Evolutionary conservation across 345 rosid species (phyloP).

Genomic region (Salix udensis): DNA sequence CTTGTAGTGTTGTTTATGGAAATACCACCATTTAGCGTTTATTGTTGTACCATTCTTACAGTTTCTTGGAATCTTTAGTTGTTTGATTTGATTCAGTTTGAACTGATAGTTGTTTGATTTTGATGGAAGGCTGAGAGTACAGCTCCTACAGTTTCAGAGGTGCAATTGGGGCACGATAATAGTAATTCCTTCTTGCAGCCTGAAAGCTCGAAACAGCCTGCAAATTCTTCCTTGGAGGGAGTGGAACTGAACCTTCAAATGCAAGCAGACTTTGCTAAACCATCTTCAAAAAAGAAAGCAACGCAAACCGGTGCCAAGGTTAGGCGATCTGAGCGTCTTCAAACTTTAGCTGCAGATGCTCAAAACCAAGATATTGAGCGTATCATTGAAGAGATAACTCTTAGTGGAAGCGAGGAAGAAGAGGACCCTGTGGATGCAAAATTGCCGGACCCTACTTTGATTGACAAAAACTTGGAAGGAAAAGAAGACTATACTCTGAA

Average conservation of each 20-base stretch:
- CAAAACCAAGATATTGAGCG: constrained; percentile 21
- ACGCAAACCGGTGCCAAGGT: background rate
- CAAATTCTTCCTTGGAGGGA: constrained; percentile 12
- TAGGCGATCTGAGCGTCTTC: constrained; percentile 45
- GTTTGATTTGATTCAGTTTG: constrained; percentile 4
- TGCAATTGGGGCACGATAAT: constrained; percentile 15
- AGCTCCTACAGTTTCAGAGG: constrained; percentile 2
- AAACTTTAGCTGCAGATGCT: constrained; percentile 10
- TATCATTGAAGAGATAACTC: constrained; percentile 28
- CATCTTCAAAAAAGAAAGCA: background rate
- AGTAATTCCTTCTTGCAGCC: constrained; percentile 8
- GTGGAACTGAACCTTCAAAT: constrained; percentile 5
- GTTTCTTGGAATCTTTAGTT: background rate
- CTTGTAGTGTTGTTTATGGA: background rate
- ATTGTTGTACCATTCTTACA: background rate
- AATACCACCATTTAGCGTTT: background rate
- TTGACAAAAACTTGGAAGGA: constrained; percentile 23
- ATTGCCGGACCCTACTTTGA: constrained; percentile 10
- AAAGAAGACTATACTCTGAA: constrained; percentile 26
- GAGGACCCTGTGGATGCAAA: constrained; percentile 22
- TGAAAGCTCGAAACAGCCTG: background rate
- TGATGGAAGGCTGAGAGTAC: constrained; percentile 16
- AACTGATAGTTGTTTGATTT: constrained; percentile 5
- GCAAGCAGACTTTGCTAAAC: background rate
- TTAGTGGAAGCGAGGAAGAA: constrained; percentile 36